A percentile compares a stretch with the other conserved stretches of the same genome.
Conservation (phyloP, 176 grass and related monocot genomes). For the Oryza meyeriana region DNA sequence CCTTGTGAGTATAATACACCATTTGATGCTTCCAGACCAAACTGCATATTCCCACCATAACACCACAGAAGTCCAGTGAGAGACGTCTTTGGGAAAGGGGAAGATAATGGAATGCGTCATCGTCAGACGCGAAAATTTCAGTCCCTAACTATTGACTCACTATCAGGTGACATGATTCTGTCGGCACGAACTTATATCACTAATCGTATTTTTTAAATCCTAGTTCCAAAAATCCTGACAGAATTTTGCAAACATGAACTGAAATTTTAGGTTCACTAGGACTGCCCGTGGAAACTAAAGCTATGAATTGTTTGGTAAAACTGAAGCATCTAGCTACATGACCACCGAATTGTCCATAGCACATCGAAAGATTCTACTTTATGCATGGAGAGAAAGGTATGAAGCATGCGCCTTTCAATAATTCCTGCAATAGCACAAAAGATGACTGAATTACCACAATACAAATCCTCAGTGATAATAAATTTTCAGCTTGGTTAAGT, state of each 20-base stretch:
- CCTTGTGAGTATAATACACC: too few relatives aligned
- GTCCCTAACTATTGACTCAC: not conserved
- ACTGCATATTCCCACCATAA: constrained; percentile 4
- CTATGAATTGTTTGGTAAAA: not conserved
- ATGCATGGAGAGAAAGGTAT: not conserved
- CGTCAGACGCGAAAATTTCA: not conserved
- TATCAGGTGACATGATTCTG: not conserved
- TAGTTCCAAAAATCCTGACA: not conserved
- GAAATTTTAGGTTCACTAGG: not conserved
- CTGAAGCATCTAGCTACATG: constrained; percentile 31
- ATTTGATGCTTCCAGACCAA: not conserved
- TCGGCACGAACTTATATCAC: constrained; percentile 5
- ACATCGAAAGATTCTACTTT: constrained; percentile 12
- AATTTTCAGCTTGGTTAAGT: not conserved
- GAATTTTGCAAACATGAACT: not conserved
- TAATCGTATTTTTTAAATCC: not conserved
- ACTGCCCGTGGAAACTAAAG: not conserved
- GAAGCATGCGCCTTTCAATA: not conserved
- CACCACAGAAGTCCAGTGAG: not conserved
- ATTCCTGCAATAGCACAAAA: not conserved
- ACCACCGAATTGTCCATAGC: not conserved
- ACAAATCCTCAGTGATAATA: not conserved
- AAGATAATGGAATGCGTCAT: constrained; percentile 20
- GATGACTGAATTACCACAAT: not conserved
- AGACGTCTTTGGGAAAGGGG: constrained; percentile 26